Evolutionary conservation across 148 eudicot genomes (phyloP), one percentile per base, ranked within the genome.

Genomic region (Silene latifolia): DNA sequence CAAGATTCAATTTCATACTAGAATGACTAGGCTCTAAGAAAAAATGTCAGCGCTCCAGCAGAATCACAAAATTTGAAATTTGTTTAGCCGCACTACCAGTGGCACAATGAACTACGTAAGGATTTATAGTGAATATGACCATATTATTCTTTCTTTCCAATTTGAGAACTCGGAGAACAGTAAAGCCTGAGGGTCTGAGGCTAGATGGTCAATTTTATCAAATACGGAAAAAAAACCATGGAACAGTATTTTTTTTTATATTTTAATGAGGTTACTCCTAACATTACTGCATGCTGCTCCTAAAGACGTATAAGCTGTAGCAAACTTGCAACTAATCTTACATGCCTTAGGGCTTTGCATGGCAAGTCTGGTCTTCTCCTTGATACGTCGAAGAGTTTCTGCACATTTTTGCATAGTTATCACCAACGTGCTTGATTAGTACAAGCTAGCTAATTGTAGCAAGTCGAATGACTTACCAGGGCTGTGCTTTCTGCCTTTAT

Each of bases 321-420:
- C 53, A 67, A 67, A 67, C 56, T 44, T 42, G 58, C 81, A 77
- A 83, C 65, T 24, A 80, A 63, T 85, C 94, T 91, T 88, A 88
- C 94, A 88, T 89, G 93, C 99, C 99, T 95, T 89, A 82, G 91
- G 97, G 82, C 80, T 74, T 88, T 89, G 96, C 99, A 95, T 92
- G 76, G 99, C 99, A 74, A 95, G 86, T 81, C 72, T 88, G 44
- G 99, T 95, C 76, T 90, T 88, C 86, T 90, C 99, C 81, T 66
- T 89, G 78, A 95, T 95, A 76, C 81, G 83, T 61, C 75, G 83
- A 72, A 79, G 76, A 48, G 97, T 95, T 79, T 90, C 99, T 95
- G 97, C 87, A 89, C 67, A 83, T 35, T 20, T 74, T 58, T 51
- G 54, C 25, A 74, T 5, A 74, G 11, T 32, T 29, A 56, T 48